Percentiles rank a stretch among this genome's conserved stretches.
phyloP scores from a whole-genome alignment of 2,329 filamentous ascomycete genomes.

The Leptographium lundbergii region DNA sequence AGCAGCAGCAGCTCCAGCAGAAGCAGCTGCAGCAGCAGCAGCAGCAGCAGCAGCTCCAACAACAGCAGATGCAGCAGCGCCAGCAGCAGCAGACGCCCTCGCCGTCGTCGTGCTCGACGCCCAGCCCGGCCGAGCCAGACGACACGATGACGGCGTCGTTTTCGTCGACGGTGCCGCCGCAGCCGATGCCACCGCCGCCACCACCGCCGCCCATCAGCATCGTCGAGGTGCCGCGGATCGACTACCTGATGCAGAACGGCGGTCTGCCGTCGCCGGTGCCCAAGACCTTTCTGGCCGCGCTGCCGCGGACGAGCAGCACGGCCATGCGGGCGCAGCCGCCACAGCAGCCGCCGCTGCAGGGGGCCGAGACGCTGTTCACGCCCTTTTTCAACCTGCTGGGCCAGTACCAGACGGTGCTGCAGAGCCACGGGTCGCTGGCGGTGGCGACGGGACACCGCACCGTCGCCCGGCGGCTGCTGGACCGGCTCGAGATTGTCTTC shows the following conservation, averaged over 20 bases:
- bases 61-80: no score
- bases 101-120: slow-evolving; percentile 1
- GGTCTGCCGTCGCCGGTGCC: slow-evolving; percentile 62
- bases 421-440: slow-evolving; percentile 76
- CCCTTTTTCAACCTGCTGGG: slow-evolving; percentile 75
- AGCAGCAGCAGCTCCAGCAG: neutral
- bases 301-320: slow-evolving; percentile 28
- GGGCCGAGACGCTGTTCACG: slow-evolving; percentile 64
- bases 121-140: neutral
- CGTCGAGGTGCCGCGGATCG: slow-evolving; percentile 66
- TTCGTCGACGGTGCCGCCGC: slow-evolving; percentile 27
- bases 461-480: slow-evolving; percentile 77
- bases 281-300: slow-evolving; percentile 56
- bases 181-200: slow-evolving; percentile 55
- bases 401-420: slow-evolving; percentile 71
- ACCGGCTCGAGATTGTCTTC: slow-evolving; percentile 88
- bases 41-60: neutral
- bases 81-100: neutral
- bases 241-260: slow-evolving; percentile 84
- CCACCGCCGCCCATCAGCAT: slow-evolving; percentile 64
- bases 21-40: neutral
- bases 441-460: slow-evolving; percentile 93
- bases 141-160: slow-evolving; percentile 3
- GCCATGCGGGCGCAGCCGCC: neutral
- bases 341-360: slow-evolving; percentile 40